Conservation (phyloP, 78 protist species). For the Dictyostelium firmibasis region DNA sequence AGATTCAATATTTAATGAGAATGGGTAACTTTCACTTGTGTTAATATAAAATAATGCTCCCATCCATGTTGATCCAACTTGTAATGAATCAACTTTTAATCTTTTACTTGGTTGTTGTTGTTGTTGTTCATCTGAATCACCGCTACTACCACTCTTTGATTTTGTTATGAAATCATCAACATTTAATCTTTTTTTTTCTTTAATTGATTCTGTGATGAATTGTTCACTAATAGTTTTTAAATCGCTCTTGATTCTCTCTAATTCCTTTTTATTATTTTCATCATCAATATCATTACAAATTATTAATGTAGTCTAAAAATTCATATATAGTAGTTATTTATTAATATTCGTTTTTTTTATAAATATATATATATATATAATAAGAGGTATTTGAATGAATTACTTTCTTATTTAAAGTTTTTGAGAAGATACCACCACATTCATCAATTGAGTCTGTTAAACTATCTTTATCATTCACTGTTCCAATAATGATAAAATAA, state of each 20-base stretch:
- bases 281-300: constrained; percentile 36
- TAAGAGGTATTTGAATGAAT: not conserved
- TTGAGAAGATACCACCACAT: constrained; percentile 13
- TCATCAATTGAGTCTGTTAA: not conserved
- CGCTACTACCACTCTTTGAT: not conserved
- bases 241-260: not conserved
- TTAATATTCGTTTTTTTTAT: not conserved
- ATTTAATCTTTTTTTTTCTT: constrained; percentile 25
- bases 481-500: constrained; percentile 6
- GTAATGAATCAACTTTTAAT: not conserved
- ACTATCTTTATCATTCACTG: not conserved
- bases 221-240: not conserved
- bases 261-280: not conserved
- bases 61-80: constrained; percentile 14
- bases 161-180: not conserved
- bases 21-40: constrained; percentile 7
- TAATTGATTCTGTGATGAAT: constrained; percentile 17
- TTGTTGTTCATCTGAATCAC: not conserved
- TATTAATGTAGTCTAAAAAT: not conserved
- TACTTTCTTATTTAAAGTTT: constrained; percentile 25
- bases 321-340: not conserved
- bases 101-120: not conserved
- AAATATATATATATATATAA: not conserved
- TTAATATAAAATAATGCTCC: constrained; percentile 21
- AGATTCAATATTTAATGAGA: not conserved